Conservation (phyloP, 2,329 filamentous ascomycete species). For the Xylaria sp. region DNA sequence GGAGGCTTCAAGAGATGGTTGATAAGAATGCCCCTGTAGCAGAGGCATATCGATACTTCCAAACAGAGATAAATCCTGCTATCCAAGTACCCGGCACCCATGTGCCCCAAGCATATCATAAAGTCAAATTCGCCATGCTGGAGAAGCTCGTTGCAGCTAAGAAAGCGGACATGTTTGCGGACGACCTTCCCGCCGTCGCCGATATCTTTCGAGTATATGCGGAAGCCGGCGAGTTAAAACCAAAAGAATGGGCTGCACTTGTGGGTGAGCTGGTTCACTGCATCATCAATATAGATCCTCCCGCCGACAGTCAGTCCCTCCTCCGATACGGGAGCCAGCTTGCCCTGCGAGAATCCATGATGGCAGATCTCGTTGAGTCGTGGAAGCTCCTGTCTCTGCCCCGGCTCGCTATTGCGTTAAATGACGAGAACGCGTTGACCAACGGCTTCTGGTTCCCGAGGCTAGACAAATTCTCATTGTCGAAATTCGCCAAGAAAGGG, state of each 20-base stretch:
- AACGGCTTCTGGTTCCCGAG: conserved; percentile 41
- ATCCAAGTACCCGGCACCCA: conserved; percentile 32
- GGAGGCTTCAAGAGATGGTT: conserved; percentile 42
- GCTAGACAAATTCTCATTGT: conserved; percentile 31
- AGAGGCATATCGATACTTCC: conserved; percentile 36
- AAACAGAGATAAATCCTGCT: conserved; percentile 40
- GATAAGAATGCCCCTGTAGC: conserved; percentile 32
- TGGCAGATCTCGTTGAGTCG: conserved; percentile 48
- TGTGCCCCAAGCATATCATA: conserved; percentile 42
- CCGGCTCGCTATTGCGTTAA: conserved; percentile 18
- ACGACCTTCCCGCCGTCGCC: conserved; percentile 45
- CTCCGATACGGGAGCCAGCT: conserved; percentile 40
- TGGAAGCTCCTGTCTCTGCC: conserved; percentile 49
- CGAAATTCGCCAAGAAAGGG: conserved; percentile 27
- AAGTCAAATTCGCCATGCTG: conserved; percentile 40
- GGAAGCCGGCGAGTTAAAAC: conserved; percentile 44
- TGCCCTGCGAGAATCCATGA: conserved; percentile 40
- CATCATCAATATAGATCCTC: conserved; percentile 34
- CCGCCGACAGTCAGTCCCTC: conserved; percentile 36
- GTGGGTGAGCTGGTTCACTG: conserved; percentile 43
- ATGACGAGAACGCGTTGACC: conserved; percentile 27
- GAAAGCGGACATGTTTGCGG: conserved; percentile 38
- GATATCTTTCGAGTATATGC: conserved; percentile 46
- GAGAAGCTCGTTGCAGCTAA: conserved; percentile 43
- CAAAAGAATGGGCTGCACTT: conserved; percentile 43